Evolutionary conservation across 352 stramenopile genomes (phyloP), one percentile per base, ranked within the genome.

Genomic region (Phytopythium sindhum): DNA sequence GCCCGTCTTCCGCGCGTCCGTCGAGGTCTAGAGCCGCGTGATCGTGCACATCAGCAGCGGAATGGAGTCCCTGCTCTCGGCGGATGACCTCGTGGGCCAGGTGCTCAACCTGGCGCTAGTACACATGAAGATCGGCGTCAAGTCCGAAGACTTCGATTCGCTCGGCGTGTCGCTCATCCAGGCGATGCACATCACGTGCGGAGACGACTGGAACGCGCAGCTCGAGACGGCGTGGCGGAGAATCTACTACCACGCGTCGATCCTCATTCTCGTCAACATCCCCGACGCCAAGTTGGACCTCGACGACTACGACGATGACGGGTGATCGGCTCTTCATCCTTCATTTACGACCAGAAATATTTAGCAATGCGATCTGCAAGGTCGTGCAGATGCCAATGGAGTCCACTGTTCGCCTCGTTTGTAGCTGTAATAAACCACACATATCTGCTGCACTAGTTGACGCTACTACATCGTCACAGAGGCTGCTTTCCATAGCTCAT

Each of bases 101-200:
- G 79, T 88, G 24, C 75, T 87, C 64, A 71, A 80, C 29, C 61
- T 88, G 21, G 69, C 81, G 24, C 70, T 86, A 23, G 65, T 87
- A 21, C 81, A 90, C 69, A 73, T 87, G 59, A 86, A 88, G 57
- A 87, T 88, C 47, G 77, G 81, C 28, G 75, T 90, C n/a, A 81
- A 84, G 42, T 74, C 76, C 31, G 69, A 86, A 15, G 79, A 90
- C 59, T 87, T 90, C 52, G 77, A 88, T 45, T 75, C 80, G 14
- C 66, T 90, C 0, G 77, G 81, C 17, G 70, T 86, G 47, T 75
- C 79, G 19, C 68, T 88, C 15, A 81, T 88, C 24, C 76, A 88
- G 57, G 75, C 75, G 2, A 90, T 90, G 81, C 76, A 72, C 21
- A 48, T 72, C 23, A 89, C 77, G 6, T 86, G 77, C 11, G 72